phyloP scores from a whole-genome alignment of 2,329 filamentous ascomycete species.

The Cercospora citrullina region DNA sequence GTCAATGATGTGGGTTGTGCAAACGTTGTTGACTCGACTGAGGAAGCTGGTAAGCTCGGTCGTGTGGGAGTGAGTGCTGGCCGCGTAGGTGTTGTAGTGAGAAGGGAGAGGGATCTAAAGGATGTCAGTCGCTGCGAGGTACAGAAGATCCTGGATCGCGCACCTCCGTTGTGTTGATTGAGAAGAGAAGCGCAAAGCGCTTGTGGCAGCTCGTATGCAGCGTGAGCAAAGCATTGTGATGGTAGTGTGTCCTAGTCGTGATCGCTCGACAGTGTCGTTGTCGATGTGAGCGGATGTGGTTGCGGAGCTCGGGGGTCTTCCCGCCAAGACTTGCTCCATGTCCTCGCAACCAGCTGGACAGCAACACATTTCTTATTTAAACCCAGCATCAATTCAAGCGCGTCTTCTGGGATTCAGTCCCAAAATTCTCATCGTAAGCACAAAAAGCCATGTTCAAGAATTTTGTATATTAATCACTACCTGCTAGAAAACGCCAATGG shows the following conservation, averaged over 20 bases:
- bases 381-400: no score
- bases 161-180: conserved; percentile 8
- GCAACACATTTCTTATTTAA: no score
- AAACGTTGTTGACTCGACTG: conserved; percentile 21
- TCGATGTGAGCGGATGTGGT: background rate
- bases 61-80: conserved; percentile 19
- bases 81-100: conserved; percentile 25
- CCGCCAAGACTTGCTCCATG: background rate
- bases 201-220: conserved; percentile 7
- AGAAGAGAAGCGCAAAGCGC: conserved; percentile 1
- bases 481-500: no score
- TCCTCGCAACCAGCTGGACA: no score
- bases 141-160: background rate
- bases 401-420: no score
- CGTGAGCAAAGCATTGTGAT: conserved; percentile 13
- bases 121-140: background rate
- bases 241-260: background rate
- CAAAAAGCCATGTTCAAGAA: no score
- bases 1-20: conserved; percentile 20
- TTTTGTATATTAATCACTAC: no score
- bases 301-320: background rate
- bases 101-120: conserved; percentile 28
- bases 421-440: no score
- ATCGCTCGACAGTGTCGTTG: background rate
- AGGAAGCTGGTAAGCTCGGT: conserved; percentile 13